Evolutionary conservation across 2,329 filamentous ascomycete genomes (phyloP).

Genomic region (Apiospora rasikravindrae): DNA sequence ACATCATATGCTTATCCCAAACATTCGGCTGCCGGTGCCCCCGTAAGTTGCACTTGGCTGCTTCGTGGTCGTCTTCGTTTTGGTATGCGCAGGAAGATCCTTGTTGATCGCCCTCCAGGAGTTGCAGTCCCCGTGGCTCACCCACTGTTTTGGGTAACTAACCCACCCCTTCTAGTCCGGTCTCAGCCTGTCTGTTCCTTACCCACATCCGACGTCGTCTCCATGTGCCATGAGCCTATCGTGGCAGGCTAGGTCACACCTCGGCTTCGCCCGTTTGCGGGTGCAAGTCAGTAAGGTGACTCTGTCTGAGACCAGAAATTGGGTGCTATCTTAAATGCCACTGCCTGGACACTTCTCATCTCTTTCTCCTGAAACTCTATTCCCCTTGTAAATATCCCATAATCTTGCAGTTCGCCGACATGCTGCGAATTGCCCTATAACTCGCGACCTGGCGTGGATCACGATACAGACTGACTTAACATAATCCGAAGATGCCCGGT

Average conservation of each 20-base stretch:
- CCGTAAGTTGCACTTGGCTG: not conserved
- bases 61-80: not conserved
- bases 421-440: not conserved
- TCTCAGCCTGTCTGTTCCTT: not conserved
- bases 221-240: slow-evolving; percentile 15
- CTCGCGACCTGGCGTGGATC: slow-evolving; percentile 7
- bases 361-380: not conserved
- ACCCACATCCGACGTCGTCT: slow-evolving; percentile 7
- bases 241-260: slow-evolving; percentile 9
- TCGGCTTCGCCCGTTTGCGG: slow-evolving; percentile 14
- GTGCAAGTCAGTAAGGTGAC: not conserved
- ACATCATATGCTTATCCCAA: not conserved
- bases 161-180: slow-evolving; percentile 10
- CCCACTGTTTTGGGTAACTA: slow-evolving; percentile 9
- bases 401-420: not conserved
- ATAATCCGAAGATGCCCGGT: slow-evolving; percentile 28
- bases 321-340: not conserved
- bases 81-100: slow-evolving; percentile 2
- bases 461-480: not conserved
- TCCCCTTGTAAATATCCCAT: not conserved
- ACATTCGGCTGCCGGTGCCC: not conserved
- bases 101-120: slow-evolving; percentile 11
- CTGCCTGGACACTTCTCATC: not conserved
- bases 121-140: not conserved
- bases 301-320: slow-evolving; percentile 4